phyloP scores from a whole-genome alignment of 257 asterid genomes.

The Avicennia marina region DNA sequence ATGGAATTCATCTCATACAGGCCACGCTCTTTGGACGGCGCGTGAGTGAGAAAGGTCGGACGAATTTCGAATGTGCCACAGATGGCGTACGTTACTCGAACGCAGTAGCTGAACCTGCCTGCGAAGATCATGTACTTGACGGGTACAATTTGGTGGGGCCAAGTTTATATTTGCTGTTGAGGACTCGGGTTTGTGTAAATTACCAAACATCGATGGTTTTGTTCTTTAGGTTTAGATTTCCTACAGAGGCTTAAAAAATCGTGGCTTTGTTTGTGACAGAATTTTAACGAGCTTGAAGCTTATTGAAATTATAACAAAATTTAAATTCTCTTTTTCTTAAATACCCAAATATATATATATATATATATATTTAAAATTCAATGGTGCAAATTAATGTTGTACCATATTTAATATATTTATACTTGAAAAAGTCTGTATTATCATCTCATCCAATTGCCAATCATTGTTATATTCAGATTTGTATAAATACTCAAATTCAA shows the following conservation, averaged over 20 bases:
- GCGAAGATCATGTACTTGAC: constrained; percentile 29
- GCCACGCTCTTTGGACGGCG: constrained; percentile 25
- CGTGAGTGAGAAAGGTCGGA: too few species aligned
- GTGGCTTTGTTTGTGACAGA: neutral
- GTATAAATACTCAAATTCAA: too few species aligned
- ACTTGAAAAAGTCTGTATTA: too few species aligned
- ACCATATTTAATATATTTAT: too few species aligned
- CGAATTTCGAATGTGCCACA: too few species aligned
- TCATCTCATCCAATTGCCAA: too few species aligned
- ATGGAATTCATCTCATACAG: neutral
- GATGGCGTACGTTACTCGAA: constrained; percentile 28
- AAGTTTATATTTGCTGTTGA: constrained; percentile 6
- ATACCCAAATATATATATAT: too few species aligned
- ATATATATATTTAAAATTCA: too few species aligned
- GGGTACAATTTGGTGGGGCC: constrained; percentile 21
- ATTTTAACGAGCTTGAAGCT: neutral
- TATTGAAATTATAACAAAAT: neutral
- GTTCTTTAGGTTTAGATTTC: neutral
- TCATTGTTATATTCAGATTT: too few species aligned
- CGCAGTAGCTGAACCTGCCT: constrained; percentile 23
- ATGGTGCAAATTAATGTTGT: too few species aligned
- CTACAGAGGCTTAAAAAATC: neutral
- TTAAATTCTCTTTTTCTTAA: neutral
- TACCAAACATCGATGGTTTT: neutral
- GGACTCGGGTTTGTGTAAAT: constrained; percentile 9